phyloP scores from a whole-genome alignment of 805 yeast species.

The Groenewaldozyma tartarivorans region DNA sequence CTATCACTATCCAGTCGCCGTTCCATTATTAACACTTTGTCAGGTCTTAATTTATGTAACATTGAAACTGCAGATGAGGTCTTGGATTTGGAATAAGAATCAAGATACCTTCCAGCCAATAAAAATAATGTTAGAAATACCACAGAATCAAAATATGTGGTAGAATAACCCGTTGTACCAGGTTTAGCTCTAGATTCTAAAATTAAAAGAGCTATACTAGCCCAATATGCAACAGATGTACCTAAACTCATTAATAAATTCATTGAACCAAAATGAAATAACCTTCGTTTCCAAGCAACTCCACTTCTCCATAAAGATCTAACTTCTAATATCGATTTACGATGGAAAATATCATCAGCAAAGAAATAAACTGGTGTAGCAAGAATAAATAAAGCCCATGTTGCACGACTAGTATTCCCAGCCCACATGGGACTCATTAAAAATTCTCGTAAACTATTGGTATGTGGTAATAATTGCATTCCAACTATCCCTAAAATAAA shows the following conservation, averaged over 20 bases:
- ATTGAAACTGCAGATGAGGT: slow-evolving; percentile 57
- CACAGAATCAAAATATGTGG: slow-evolving; percentile 72
- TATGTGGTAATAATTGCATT: slow-evolving; percentile 46
- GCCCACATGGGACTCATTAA: slow-evolving; percentile 52
- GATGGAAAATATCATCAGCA: slow-evolving; percentile 65
- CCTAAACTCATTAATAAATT: slow-evolving; percentile 63
- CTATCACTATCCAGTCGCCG: slow-evolving; percentile 3
- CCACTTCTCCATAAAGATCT: slow-evolving; percentile 46
- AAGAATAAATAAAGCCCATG: slow-evolving; percentile 56
- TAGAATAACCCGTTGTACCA: slow-evolving; percentile 29
- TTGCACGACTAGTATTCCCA: slow-evolving; percentile 49
- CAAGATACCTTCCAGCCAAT: slow-evolving; percentile 60
- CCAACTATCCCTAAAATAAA: slow-evolving; percentile 61
- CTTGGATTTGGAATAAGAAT: slow-evolving; percentile 54
- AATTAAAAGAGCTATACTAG: slow-evolving; percentile 49
- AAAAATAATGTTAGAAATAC: slow-evolving; percentile 66
- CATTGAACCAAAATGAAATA: slow-evolving; percentile 72
- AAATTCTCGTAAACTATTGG: slow-evolving; percentile 40
- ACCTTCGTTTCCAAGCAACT: slow-evolving; percentile 44
- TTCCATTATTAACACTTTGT: slow-evolving; percentile 35
- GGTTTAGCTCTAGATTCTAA: slow-evolving; percentile 31
- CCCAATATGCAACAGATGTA: slow-evolving; percentile 60
- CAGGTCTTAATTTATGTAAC: slow-evolving; percentile 43
- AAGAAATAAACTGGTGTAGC: slow-evolving; percentile 68
- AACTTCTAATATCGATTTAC: slow-evolving; percentile 54